Evolutionary conservation across 2,329 filamentous ascomycete genomes (phyloP).

Genomic region (Zymoseptoria crescenta): DNA sequence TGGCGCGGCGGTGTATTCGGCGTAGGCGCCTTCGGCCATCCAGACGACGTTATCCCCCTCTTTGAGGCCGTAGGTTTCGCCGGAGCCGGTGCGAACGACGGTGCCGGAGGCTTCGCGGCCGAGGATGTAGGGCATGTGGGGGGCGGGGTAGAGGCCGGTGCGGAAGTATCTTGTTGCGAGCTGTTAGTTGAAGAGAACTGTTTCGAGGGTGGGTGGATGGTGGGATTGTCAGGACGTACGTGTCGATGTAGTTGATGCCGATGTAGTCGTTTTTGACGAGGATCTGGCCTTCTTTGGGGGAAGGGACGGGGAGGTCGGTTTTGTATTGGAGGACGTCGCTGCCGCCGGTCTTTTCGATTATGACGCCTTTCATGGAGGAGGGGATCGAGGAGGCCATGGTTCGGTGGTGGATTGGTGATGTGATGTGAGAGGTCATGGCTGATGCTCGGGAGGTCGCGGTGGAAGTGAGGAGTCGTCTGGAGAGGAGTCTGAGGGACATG

Average conservation of each 20-base stretch:
- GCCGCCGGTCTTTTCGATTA: constrained; percentile 64
- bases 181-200: neutral
- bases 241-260: constrained; percentile 87
- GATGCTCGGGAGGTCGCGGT: constrained; percentile 18
- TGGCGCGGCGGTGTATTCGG: constrained; percentile 51
- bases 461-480: constrained; percentile 10
- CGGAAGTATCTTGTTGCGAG: constrained; percentile 65
- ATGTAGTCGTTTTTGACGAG: constrained; percentile 73
- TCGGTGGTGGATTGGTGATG: constrained; percentile 4
- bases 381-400: constrained; percentile 49
- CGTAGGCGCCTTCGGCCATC: constrained; percentile 50
- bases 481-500: constrained; percentile 15
- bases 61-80: constrained; percentile 46
- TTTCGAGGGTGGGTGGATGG: neutral
- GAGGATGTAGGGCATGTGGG: constrained; percentile 63
- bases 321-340: constrained; percentile 64
- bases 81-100: constrained; percentile 54
- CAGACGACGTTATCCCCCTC: constrained; percentile 66
- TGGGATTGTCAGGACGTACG: constrained; percentile 34
- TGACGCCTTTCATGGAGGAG: constrained; percentile 63
- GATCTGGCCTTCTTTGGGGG: constrained; percentile 60
- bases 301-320: constrained; percentile 63
- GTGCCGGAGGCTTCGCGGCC: constrained; percentile 73
- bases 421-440: constrained; percentile 20
- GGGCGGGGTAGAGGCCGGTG: constrained; percentile 66